These are phyloP conservation scores for Aspergillus novoparasiticus DNA, from an alignment of 2,329 filamentous ascomycete genomes.

Conservation along the genomic window DNA sequence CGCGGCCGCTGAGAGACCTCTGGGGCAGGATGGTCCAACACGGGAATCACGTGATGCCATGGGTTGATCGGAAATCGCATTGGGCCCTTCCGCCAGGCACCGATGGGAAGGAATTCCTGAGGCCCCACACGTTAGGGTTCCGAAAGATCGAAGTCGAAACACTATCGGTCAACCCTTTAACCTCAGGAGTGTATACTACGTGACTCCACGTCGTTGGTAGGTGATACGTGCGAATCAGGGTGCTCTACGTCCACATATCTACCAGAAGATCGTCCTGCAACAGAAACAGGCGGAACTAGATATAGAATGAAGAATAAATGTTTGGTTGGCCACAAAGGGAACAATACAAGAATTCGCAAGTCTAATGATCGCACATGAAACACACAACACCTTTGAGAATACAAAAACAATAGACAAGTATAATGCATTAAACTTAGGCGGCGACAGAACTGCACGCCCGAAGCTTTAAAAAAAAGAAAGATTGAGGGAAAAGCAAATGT, in stretches of 20 bases:
- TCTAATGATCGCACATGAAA: constrained; percentile 28
- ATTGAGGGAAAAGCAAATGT: constrained; percentile 18
- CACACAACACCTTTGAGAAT: constrained; percentile 31
- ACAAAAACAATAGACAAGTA: constrained; percentile 35
- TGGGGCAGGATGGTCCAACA: not conserved
- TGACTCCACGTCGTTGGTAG: too few species aligned
- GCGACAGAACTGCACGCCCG: constrained; percentile 31
- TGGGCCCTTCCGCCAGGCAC: not conserved
- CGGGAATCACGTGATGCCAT: constrained; percentile 4
- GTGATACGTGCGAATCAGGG: not conserved
- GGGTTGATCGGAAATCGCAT: not conserved
- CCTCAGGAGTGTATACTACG: too few species aligned
- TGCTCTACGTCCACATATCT: not conserved
- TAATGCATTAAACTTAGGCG: constrained; percentile 37
- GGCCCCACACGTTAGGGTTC: not conserved
- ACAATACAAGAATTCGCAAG: constrained; percentile 28
- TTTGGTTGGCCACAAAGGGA: constrained; percentile 16
- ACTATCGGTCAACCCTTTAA: too few species aligned
- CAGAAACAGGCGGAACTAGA: not conserved
- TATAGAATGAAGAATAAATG: constrained; percentile 1
- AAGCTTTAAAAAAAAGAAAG: constrained; percentile 21
- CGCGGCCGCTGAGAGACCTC: not conserved
- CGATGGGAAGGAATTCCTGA: not conserved
- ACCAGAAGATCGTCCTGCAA: not conserved
- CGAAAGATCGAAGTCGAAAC: too few species aligned